A percentile compares a stretch with the other conserved stretches of the same genome.
phyloP scores from a whole-genome alignment of 78 protist species.

The Dictyostelium capitatum region DNA sequence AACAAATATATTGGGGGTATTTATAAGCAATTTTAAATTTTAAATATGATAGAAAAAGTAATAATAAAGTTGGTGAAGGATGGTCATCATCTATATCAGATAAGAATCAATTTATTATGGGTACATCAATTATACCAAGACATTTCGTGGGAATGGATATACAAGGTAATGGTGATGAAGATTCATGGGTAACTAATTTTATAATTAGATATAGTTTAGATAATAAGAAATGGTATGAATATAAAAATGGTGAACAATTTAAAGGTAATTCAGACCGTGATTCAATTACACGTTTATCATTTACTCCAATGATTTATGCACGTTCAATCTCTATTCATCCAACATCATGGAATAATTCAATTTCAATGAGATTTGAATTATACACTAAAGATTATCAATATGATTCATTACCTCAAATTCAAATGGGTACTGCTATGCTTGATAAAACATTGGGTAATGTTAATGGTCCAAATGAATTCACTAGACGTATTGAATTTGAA shows the following conservation, averaged over 20 bases:
- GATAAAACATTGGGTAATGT: not conserved
- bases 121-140: not conserved
- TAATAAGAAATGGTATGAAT: constrained; percentile 11
- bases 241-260: constrained; percentile 12
- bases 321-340: constrained; percentile 26
- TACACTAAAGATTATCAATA: not conserved
- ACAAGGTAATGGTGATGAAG: constrained; percentile 17
- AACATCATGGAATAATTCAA: not conserved
- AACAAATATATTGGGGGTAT: not conserved
- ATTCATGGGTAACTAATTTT: constrained; percentile 6
- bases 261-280: constrained; percentile 19
- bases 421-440: not conserved
- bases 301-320: constrained; percentile 23
- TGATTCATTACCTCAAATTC: constrained; percentile 8
- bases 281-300: not conserved
- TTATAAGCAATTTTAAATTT: not conserved
- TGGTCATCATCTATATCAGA: not conserved
- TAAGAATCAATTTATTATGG: constrained; percentile 10
- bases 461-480: not conserved
- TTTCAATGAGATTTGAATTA: constrained; percentile 23
- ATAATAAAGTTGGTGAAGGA: not conserved
- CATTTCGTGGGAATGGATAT: not conserved
- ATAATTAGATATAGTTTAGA: constrained; percentile 19
- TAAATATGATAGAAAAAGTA: not conserved
- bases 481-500: not conserved